These are phyloP conservation scores for Talaromyces verruculosus DNA, from an alignment of 2,329 filamentous ascomycete species.

Conservation along the genomic window DNA sequence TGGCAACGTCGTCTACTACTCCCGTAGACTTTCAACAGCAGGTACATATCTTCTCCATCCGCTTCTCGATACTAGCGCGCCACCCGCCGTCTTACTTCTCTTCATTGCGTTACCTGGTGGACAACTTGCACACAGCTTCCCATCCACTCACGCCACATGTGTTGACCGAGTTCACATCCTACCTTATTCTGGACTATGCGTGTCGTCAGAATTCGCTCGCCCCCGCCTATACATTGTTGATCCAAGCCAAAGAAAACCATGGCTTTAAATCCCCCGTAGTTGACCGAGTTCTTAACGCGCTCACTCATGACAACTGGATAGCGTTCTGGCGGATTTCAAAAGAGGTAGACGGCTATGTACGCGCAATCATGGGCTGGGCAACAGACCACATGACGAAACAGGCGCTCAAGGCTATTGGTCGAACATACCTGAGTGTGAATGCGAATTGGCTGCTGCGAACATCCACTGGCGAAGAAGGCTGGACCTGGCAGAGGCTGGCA, in stretches of 20 bases:
- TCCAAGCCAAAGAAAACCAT: conserved; percentile 51
- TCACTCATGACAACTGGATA: conserved; percentile 81
- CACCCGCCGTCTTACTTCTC: conserved; percentile 89
- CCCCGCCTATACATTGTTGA: conserved; percentile 68
- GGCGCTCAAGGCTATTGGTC: conserved; percentile 81
- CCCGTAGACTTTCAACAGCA: conserved; percentile 80
- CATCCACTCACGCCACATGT: conserved; percentile 71
- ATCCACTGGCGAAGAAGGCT: conserved; percentile 42
- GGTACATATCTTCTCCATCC: conserved; percentile 87
- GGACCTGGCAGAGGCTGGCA: conserved; percentile 70
- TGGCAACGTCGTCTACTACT: conserved; percentile 68
- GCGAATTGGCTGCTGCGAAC: conserved; percentile 67
- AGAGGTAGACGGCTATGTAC: conserved; percentile 76
- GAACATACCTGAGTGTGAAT: conserved; percentile 74
- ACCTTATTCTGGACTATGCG: conserved; percentile 82
- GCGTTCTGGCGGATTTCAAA: conserved; percentile 70
- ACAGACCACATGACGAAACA: conserved; percentile 71
- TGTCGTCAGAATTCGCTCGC: conserved; percentile 76
- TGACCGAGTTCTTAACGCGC: conserved; percentile 64
- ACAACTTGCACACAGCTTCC: conserved; percentile 62
- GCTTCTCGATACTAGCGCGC: conserved; percentile 74
- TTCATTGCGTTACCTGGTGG: conserved; percentile 76
- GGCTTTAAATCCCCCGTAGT: conserved; percentile 66
- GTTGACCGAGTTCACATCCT: conserved; percentile 73
- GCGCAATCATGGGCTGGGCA: conserved; percentile 77